phyloP scores from a whole-genome alignment of 495 filamentous ascomycete genomes.

The Xylaria acuta region DNA sequence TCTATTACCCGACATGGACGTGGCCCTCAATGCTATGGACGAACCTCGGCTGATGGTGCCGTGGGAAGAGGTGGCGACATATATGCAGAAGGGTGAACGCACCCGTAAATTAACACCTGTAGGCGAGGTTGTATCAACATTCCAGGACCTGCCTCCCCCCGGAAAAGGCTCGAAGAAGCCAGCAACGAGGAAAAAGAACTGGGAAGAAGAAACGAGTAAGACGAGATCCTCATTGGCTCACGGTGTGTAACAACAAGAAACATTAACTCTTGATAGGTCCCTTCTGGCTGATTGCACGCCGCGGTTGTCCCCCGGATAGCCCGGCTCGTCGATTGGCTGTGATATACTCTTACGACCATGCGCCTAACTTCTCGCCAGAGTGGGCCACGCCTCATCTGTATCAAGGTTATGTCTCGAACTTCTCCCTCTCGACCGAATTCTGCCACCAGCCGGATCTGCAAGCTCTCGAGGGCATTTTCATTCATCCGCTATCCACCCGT shows the following conservation, averaged over 20 bases:
- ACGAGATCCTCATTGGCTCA: slow-evolving; percentile 15
- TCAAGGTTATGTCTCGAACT: slow-evolving; percentile 69
- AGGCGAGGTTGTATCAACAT: slow-evolving; percentile 42
- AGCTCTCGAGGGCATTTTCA: slow-evolving; percentile 71
- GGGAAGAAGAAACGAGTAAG: slow-evolving; percentile 53
- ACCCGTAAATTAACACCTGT: slow-evolving; percentile 49
- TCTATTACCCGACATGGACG: slow-evolving; percentile 73
- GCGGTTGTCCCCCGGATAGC: slow-evolving; percentile 66
- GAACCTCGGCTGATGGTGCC: slow-evolving; percentile 70
- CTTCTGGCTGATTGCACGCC: slow-evolving; percentile 67
- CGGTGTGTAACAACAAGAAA: slow-evolving; percentile 32
- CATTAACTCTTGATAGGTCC: slow-evolving; percentile 47
- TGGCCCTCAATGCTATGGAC: slow-evolving; percentile 72
- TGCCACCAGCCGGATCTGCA: slow-evolving; percentile 63
- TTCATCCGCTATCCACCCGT: slow-evolving; percentile 62
- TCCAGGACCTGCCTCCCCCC: slow-evolving; percentile 38
- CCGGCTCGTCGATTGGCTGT: slow-evolving; percentile 57
- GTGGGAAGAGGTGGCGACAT: slow-evolving; percentile 67
- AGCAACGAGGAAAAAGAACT: slow-evolving; percentile 41
- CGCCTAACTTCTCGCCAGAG: slow-evolving; percentile 50
- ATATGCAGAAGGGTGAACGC: slow-evolving; percentile 60
- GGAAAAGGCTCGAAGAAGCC: slow-evolving; percentile 38
- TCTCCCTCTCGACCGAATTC: slow-evolving; percentile 67
- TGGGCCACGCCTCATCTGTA: slow-evolving; percentile 52
- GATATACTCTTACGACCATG: slow-evolving; percentile 46